phyloP scores from a whole-genome alignment of 2,329 filamentous ascomycete genomes.

The Aspergillus latus region DNA sequence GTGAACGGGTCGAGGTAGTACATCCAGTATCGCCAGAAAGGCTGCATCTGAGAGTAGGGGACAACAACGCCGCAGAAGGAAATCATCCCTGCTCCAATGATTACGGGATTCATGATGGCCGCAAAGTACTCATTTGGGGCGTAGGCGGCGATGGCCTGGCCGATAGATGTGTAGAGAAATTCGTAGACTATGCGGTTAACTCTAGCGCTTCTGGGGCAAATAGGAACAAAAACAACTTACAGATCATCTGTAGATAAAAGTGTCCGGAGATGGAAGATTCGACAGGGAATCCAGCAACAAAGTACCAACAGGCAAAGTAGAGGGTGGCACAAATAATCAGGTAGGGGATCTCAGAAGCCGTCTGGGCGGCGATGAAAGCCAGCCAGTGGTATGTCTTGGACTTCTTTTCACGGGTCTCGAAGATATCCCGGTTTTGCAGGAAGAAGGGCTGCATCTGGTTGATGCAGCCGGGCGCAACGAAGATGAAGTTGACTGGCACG shows the following conservation, averaged over 20 bases:
- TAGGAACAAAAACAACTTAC: slow-evolving; percentile 20
- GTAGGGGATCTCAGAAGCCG: slow-evolving; percentile 50
- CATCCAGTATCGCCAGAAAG: slow-evolving; percentile 47
- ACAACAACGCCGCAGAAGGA: slow-evolving; percentile 43
- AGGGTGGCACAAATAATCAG: slow-evolving; percentile 47
- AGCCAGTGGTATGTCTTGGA: slow-evolving; percentile 63
- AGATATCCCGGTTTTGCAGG: slow-evolving; percentile 57
- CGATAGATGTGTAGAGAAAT: slow-evolving; percentile 45
- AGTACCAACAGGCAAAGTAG: slow-evolving; percentile 59
- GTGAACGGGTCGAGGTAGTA: slow-evolving; percentile 48
- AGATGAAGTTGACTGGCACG: slow-evolving; percentile 57
- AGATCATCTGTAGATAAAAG: slow-evolving; percentile 43
- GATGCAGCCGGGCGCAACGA: slow-evolving; percentile 59
- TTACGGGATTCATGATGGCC: slow-evolving; percentile 56
- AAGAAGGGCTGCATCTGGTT: slow-evolving; percentile 62
- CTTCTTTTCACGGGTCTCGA: slow-evolving; percentile 60
- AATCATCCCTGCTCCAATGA: slow-evolving; percentile 49
- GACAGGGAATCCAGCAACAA: slow-evolving; percentile 51
- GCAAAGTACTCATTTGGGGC: slow-evolving; percentile 63
- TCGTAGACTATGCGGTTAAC: slow-evolving; percentile 38
- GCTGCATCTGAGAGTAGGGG: slow-evolving; percentile 38
- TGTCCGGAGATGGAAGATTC: slow-evolving; percentile 36
- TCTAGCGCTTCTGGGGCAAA: neutral
- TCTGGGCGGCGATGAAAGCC: slow-evolving; percentile 57
- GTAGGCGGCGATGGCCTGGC: slow-evolving; percentile 57